Evolutionary conservation across 495 filamentous ascomycete genomes (phyloP), one percentile per base, ranked within the genome.

Genomic region (Parachaetomium inaequale): DNA sequence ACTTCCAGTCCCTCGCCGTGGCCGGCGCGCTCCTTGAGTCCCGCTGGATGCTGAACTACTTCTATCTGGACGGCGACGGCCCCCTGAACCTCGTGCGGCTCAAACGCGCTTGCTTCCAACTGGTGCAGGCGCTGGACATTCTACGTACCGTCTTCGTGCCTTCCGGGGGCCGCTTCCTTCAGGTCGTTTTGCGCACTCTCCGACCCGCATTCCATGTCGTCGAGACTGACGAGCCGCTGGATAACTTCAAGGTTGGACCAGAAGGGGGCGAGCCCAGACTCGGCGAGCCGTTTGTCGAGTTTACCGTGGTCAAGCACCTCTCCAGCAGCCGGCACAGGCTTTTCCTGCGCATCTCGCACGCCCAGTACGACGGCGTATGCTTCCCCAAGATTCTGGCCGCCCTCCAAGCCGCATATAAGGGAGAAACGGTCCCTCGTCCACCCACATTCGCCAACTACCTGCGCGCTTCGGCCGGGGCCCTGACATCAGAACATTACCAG

Each of bases 361-460:
- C 86, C 7, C 87, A 90, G 63, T 88, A 85, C 55, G 87, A 88
- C 59, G 86, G 84, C 28, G 76, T 88, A 2, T 88, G 81, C 68
- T 73, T 89, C 21, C 79, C 84, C 0, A 77, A 74, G 56, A 83
- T 88, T 21, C 76, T 87, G 59, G 67, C 72, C 2, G 79, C 80
- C 29, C 78, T 89, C 47, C 75, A 81, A 38, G 73, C 75, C 21
- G 75, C 76, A 0, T 88, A 86, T 66, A 73, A 79, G 49, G 80
- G 80, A n/a, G 70, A 75, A 38, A 62, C 71, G 4, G 67, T 85
- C 7, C 70, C 75, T 1, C 67, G 66, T 19, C 68, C 80, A 12
- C 75, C 75, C 4, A 75, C 79, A 2, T 88, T 83, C 61, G 78
- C 82, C 32, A 80, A 78, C 36, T 86, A 85, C 62, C 76, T 87